Base-by-base conservation (phyloP, 176 grass and related monocot species). In the Coix lacrymajobi region DNA sequence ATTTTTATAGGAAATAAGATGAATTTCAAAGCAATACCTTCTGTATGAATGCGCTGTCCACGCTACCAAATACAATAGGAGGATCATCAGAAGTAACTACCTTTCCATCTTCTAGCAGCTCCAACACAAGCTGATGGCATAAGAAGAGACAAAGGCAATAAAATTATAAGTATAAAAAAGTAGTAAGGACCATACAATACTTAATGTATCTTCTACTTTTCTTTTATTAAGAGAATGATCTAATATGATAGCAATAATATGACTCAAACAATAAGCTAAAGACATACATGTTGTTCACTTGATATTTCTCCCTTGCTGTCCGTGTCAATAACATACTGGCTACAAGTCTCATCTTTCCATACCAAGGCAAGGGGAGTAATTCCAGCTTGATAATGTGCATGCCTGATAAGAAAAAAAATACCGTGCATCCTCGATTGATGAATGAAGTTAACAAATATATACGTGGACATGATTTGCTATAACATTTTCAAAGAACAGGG, bases 371-470 rank as follows among this genome's bases (percentile, higher is more conserved):
- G 88, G 48, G 96, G 96, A 65, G 96, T 98, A 65, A 88, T 98
- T 36, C 96, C 96, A 73, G 91, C 85, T 93, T 95, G 82, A 84
- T 95, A 95, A 75, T 95, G 92, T 70, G 92, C 92, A 88, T 98
- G 90, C 56, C 96, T 98, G 75, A 34, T 39, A 74, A 90, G 12
- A 81, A 38, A 78, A 66, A 12, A 64, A 71, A 67, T 33, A 15
- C 33, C 5, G 63, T 54, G 26, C 81, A 69, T 64, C 28, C 19
- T 4, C 19, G 20, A 71, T 40, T 41, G 38, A 57, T 57, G 51
- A 54, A 22, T 54, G 54, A 25, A 70, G 22, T 54, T 8, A 45
- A 7, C 41, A 78, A 31, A 68, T 13, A 43, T 39, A 83, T n/a
- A 77, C 41, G 33, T 71, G 16, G 22, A 69, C 34, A 75, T 52